Base-by-base conservation (phyloP, 176 grass and related monocot species). In the Oryza punctata region DNA sequence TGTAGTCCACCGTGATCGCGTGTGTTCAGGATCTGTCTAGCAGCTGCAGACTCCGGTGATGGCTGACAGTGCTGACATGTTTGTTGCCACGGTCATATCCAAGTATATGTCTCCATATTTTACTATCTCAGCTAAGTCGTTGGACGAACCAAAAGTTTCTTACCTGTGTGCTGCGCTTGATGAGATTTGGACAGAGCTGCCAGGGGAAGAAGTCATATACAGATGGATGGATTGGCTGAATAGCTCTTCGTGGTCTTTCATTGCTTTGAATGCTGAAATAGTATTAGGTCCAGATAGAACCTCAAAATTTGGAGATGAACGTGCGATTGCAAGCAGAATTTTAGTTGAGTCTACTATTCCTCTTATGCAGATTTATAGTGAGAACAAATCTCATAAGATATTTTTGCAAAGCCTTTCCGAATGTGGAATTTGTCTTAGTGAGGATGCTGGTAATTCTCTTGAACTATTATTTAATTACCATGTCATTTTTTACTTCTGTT, bases 371-470 rank as follows among this genome's bases (percentile, higher is more conserved):
- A 80, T 37, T 54, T 91, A 91, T 59, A 78, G 84, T 80, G 76
- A 87, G 63, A 74, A 84, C 43, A 91, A 63, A 68, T 70, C 65
- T 28, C 86, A 94, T 28, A 75, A 94, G 83, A 50, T 87, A 80
- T 94, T 91, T 91, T 80, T 91, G 38, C 73, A 71, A 78, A 94
- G 80, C 61, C 37, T 94, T 12, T 86, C 87, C 37, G 65, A 84
- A 21, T 91, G 92, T 66, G 16, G 40, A 69, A 87, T 94, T 72
- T 94, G 92, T 90, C 86, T 94, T 23, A 82, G 67, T 83, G 86
- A 91, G 47, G 84, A 75, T 86, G 66, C 74, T 65, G 92, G 92
- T 91, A 69, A 91, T 68, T 72, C 23, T 66, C 25, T 69, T 52
- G 33, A 40, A 71, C 18, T 8, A 50, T 28, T 81, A 81, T 81